Base-by-base conservation (phyloP, 192 early-diverging fungal species). In the Chytriomyces sp. region DNA sequence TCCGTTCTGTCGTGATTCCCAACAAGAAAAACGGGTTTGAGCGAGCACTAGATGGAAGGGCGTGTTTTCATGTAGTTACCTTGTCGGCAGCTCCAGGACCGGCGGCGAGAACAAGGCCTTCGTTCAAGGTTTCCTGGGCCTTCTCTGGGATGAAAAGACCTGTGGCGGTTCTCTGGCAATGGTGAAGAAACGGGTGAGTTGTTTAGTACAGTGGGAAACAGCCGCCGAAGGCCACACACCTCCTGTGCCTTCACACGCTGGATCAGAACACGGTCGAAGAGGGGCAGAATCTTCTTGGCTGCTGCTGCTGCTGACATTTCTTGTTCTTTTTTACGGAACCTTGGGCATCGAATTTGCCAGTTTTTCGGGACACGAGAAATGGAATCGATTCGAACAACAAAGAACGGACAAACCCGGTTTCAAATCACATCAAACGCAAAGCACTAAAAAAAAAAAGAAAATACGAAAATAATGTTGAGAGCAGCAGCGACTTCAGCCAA, bases 111-210 rank as follows among this genome's bases (percentile, higher is more conserved):
- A 99, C 96, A 72, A 95, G 74, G 60, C 93, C 98, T 86, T 99
- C 97, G 88, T 99, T 98, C 50, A 97, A 84, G 64, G 92, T 86
- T 87, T 99, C 97, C 78, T 97, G 93, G n/a, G 97, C 93, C 89
- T 97, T 98, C 84, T 99, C 96, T 50, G 98, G 98, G 57, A 99
- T 95, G 85, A 92, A 94, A 75, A 99, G 90, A 80, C 98, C 98
- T 6, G 92, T 86, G 46, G 95, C 93, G 44, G 98, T 99, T 88
- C 96, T 91, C 95, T 98, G 82, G 16, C 1, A 6, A 11, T 8
- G 11, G 28, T 44, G 53, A 45, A 74, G 5, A 1, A 60, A 67
- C 24, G 63, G 63, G 24, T 6, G 24, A 20, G 24, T 28, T 13
- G 11, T 26, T 16, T 11, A 64, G 63, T 16, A 26, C 11, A 28